Evolutionary conservation across 257 asterid species (phyloP).

Genomic region (Primulina huaijiensis): DNA sequence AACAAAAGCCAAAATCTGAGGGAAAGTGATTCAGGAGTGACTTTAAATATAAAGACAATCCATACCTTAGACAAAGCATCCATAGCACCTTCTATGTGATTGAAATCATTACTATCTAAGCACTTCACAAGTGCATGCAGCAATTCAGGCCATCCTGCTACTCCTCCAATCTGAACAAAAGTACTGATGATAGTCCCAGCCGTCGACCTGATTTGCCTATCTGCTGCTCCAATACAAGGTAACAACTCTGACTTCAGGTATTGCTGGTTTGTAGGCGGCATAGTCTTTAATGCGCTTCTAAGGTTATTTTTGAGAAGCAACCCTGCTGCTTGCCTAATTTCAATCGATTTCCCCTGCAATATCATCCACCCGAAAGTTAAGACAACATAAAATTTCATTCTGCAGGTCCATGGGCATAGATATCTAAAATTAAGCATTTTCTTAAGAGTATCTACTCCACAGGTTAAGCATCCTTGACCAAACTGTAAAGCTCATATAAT

Average conservation of each 20-base stretch:
- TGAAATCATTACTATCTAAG: constrained; percentile 81
- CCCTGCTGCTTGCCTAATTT: constrained; percentile 98
- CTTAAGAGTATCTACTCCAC: neutral
- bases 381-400: constrained; percentile 14
- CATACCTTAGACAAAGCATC: constrained; percentile 97
- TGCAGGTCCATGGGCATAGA: neutral
- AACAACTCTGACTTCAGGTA: constrained; percentile 75
- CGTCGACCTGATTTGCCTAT: constrained; percentile 86
- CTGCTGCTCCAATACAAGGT: constrained; percentile 86
- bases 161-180: constrained; percentile 81
- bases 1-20: neutral
- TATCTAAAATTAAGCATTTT: constrained; percentile 4
- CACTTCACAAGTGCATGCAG: constrained; percentile 75
- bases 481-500: neutral
- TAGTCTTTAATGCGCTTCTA: constrained; percentile 48
- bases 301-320: constrained; percentile 87
- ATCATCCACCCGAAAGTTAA: constrained; percentile 20
- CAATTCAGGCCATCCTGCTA: constrained; percentile 91
- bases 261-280: constrained; percentile 68
- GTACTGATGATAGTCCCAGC: constrained; percentile 90
- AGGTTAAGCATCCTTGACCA: neutral
- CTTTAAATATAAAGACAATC: constrained; percentile 16
- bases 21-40: constrained; percentile 7
- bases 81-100: constrained; percentile 99
- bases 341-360: constrained; percentile 87